A percentile compares a stretch with the other conserved stretches of the same genome.
Conservation (phyloP, 441 rosid genomes). For the Adansonia gregorii region DNA sequence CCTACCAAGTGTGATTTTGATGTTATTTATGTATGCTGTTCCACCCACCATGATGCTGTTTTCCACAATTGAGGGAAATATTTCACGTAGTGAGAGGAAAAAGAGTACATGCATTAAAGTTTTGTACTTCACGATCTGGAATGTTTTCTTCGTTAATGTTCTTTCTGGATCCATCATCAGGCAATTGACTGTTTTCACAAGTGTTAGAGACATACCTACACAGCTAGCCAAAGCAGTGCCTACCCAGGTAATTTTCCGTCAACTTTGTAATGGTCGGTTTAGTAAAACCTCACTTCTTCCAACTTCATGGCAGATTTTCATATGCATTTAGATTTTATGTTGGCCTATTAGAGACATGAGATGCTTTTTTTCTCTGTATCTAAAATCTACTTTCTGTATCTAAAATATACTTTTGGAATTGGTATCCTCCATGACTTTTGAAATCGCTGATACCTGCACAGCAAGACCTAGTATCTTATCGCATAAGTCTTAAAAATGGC, state of each 20-base stretch:
- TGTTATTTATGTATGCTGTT: constrained; percentile 66
- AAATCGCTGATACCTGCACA: background rate
- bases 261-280: constrained; percentile 26
- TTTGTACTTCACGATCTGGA: constrained; percentile 89
- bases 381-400: background rate
- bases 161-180: constrained; percentile 78
- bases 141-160: constrained; percentile 83
- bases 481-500: background rate
- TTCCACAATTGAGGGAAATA: constrained; percentile 76
- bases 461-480: background rate
- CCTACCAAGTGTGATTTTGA: constrained; percentile 86
- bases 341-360: background rate
- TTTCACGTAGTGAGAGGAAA: constrained; percentile 79
- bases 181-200: constrained; percentile 58
- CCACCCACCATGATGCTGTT: constrained; percentile 93
- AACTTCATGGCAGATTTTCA: constrained; percentile 8
- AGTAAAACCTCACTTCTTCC: constrained; percentile 1
- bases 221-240: constrained; percentile 85
- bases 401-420: background rate
- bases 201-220: constrained; percentile 65
- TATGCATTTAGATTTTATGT: constrained; percentile 6
- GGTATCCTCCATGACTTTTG: background rate
- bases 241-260: constrained; percentile 57
- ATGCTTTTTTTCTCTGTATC: background rate
- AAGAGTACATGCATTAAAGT: constrained; percentile 82